Percentiles rank a stretch among this genome's conserved stretches.
Conservation (phyloP, 148 eudicot species). For the Drosera capensis region DNA sequence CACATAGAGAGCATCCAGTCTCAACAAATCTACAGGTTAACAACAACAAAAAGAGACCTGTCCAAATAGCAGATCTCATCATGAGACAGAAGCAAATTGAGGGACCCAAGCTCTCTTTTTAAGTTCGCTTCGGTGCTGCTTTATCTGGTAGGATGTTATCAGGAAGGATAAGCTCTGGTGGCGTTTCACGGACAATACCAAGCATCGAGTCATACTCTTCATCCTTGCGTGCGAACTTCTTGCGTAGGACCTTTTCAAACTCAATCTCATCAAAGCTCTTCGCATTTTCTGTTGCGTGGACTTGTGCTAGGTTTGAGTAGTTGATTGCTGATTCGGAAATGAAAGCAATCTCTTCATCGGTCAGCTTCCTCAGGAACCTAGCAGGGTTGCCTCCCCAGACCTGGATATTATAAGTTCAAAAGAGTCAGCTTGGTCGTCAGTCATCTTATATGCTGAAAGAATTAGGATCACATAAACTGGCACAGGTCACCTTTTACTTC, state of each 20-base stretch:
- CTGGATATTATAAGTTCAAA: conserved; percentile 12
- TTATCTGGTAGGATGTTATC: conserved; percentile 34
- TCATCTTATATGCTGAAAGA: no score
- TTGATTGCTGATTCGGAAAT: conserved; percentile 68
- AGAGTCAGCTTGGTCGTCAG: no score
- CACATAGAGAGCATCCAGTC: no score
- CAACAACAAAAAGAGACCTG: no score
- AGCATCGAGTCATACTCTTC: conserved; percentile 63
- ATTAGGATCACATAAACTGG: no score
- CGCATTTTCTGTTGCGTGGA: conserved; percentile 72
- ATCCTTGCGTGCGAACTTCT: conserved; percentile 53
- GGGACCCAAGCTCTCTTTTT: not conserved
- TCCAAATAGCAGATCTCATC: no score
- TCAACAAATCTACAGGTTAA: no score
- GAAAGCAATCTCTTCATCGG: conserved; percentile 76
- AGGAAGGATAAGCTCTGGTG: conserved; percentile 55
- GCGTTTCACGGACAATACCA: conserved; percentile 42
- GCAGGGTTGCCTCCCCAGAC: conserved; percentile 76
- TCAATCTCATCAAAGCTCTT: conserved; percentile 67
- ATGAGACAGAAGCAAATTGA: no score
- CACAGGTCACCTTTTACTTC: no score
- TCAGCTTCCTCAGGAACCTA: conserved; percentile 75
- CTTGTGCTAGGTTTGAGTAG: conserved; percentile 55
- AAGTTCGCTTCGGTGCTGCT: conserved; percentile 29
- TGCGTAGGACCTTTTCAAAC: conserved; percentile 54